Percentiles rank a stretch among this genome's conserved stretches.
Evolutionary conservation across 805 yeast species (phyloP).

Genomic region (Kuraishia floccosa): DNA sequence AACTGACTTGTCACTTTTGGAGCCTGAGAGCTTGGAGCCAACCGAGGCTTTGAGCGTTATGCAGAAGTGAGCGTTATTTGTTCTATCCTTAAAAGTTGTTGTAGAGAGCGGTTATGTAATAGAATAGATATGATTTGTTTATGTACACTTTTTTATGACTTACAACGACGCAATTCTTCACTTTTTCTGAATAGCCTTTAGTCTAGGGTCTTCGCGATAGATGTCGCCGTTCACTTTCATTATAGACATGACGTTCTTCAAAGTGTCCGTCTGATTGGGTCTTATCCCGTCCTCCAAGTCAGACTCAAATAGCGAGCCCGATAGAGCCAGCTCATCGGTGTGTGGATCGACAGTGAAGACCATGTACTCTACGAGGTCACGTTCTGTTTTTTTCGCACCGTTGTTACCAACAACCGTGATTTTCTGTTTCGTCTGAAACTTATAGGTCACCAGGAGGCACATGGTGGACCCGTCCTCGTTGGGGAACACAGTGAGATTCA

Average conservation of each 20-base stretch:
- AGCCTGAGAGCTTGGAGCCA: too few species aligned
- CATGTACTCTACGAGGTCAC: conserved; percentile 48
- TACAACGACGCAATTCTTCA: too few species aligned
- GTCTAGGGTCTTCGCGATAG: conserved; percentile 23
- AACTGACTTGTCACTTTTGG: too few species aligned
- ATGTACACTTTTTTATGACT: too few species aligned
- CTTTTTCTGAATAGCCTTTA: too few species aligned
- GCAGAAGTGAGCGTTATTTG: too few species aligned
- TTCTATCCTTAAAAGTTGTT: too few species aligned
- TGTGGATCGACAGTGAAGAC: conserved; percentile 54
- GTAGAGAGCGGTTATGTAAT: too few species aligned
- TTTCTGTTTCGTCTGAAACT: conserved; percentile 51
- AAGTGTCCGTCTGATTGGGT: conserved; percentile 13
- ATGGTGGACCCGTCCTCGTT: conserved; percentile 24
- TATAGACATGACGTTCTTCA: conserved; percentile 14
- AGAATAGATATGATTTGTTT: too few species aligned
- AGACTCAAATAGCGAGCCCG: conserved; percentile 61
- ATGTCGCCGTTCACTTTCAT: conserved; percentile 24
- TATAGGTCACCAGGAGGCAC: conserved; percentile 42
- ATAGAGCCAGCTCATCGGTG: conserved; percentile 41
- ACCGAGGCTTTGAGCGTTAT: too few species aligned
- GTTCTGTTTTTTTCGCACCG: conserved; percentile 19
- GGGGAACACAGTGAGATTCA: conserved; percentile 50
- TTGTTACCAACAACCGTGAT: conserved; percentile 34
- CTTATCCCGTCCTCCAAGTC: conserved; percentile 23